Base-by-base conservation (phyloP, 2,329 filamentous ascomycete genomes). In the Seiridium unicorne region DNA sequence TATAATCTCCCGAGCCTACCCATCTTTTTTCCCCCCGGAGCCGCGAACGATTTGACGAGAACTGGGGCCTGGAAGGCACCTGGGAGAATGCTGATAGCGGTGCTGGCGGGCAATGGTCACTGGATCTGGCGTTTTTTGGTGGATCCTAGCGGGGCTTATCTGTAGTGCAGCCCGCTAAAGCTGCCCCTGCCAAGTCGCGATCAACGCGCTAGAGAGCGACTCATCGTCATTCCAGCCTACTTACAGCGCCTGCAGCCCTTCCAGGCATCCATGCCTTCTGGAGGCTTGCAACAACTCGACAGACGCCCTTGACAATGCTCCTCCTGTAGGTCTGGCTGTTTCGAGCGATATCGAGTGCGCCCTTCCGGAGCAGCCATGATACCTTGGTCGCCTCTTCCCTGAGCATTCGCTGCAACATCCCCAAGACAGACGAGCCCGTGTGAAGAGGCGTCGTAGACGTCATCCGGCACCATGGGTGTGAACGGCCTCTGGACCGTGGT, bases 401-500 rank as follows among this genome's bases (percentile, higher is more conserved):
- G 59, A 61, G 56, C 61, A 64, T 57, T 60, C 46, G 46, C 46
- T 18, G 8, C 32, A 42, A 49, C 44, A 48, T 26, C 18, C 18
- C 18, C 18, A 26, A 26, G 18, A n/a, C 13, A 49, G 58, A 44
- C 44, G 32, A n/a, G 34, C 26, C 13, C 4, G 13, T 18, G 18
- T n/a, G 42, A 18, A 34, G 38, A 53, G 34, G 31, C 13, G 35
- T 53, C 34, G 9, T 53, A 53, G 49, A 38, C 49, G 51, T 44
- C 51, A 55, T 44, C 51, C 57, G 57, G 59, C 72, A 68, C 61
- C 71, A 99, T 99, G 95, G 95, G 95, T 88, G 95, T 99, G 65
- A 97, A 94, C 72, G 93, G 93, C 65, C 91, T 99, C 65, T 99
- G 95, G 95, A 94, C 92, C 64, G 92, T 99, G 57, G 83, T 98